Evolutionary conservation across 2,329 filamentous ascomycete species (phyloP).

Genomic region (Fusarium solani-melongenae): DNA sequence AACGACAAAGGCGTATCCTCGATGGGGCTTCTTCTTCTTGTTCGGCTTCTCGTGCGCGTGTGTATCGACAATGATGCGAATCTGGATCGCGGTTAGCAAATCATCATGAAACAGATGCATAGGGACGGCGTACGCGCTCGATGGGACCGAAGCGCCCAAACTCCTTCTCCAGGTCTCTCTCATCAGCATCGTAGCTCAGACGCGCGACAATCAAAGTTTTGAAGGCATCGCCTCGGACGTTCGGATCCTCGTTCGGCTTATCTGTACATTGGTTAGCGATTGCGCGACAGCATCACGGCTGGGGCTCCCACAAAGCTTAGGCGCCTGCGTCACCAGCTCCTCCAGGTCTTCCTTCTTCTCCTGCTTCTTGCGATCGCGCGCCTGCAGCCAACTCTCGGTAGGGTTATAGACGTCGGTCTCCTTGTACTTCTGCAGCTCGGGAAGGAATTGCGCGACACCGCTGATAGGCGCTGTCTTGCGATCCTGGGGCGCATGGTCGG

Average conservation of each 20-base stretch:
- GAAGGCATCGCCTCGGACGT: slow-evolving; percentile 92
- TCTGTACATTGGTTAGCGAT: slow-evolving; percentile 60
- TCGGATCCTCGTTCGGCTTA: slow-evolving; percentile 85
- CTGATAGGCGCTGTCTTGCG: slow-evolving; percentile 78
- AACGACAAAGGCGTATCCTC: slow-evolving; percentile 95
- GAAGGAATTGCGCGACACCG: slow-evolving; percentile 80
- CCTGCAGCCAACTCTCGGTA: slow-evolving; percentile 93
- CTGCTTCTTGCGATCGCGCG: slow-evolving; percentile 81
- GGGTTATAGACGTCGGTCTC: slow-evolving; percentile 80
- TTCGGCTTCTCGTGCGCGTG: slow-evolving; percentile 75
- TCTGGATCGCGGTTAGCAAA: slow-evolving; percentile 62
- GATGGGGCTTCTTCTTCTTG: slow-evolving; percentile 83
- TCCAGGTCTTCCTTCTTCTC: slow-evolving; percentile 81
- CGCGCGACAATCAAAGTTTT: slow-evolving; percentile 94
- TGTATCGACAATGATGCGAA: slow-evolving; percentile 86
- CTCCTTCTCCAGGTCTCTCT: slow-evolving; percentile 90
- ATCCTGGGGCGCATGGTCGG: slow-evolving; percentile 85
- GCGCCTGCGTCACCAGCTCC: slow-evolving; percentile 70
- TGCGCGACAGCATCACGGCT: neutral
- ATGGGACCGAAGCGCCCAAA: slow-evolving; percentile 95
- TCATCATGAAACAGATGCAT: neutral
- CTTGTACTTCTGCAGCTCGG: slow-evolving; percentile 80
- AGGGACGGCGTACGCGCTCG: slow-evolving; percentile 74
- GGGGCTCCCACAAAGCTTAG: slow-evolving; percentile 67
- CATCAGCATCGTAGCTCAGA: slow-evolving; percentile 88